phyloP scores from a whole-genome alignment of 768 basidiomycete species.

The Auricularia cornea region DNA sequence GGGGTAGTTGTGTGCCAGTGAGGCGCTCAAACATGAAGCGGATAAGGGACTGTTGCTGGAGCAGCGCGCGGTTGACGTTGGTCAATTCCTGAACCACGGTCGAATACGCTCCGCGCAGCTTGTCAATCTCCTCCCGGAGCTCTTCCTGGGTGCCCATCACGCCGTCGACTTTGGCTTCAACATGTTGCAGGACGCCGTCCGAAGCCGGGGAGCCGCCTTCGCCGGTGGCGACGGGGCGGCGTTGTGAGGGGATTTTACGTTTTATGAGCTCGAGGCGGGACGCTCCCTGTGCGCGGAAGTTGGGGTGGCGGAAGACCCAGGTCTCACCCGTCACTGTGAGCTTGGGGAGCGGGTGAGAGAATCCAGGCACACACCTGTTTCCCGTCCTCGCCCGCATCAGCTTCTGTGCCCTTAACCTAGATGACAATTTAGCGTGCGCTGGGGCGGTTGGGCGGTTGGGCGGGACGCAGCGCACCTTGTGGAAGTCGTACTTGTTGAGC shows the following conservation, averaged over 20 bases:
- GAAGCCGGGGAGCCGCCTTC: neutral
- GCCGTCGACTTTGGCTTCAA: slow-evolving; percentile 44
- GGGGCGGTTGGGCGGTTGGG: neutral
- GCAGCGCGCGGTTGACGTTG: slow-evolving; percentile 63
- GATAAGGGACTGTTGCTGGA: slow-evolving; percentile 43
- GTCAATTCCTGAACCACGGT: slow-evolving; percentile 64
- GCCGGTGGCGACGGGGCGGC: slow-evolving; percentile 8
- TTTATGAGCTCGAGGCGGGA: slow-evolving; percentile 51
- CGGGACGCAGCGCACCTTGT: slow-evolving; percentile 50
- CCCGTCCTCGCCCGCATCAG: neutral
- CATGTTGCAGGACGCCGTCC: slow-evolving; percentile 7
- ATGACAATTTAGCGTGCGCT: neutral
- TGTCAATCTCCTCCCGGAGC: slow-evolving; percentile 37
- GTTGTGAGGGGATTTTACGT: slow-evolving; percentile 24
- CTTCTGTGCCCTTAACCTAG: neutral
- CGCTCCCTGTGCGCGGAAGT: slow-evolving; percentile 46
- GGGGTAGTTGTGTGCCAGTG: neutral
- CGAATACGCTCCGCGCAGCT: slow-evolving; percentile 56
- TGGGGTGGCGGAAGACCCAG: slow-evolving; percentile 29
- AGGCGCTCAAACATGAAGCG: neutral
- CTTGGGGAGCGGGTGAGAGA: neutral
- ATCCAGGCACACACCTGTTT: neutral
- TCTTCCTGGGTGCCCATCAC: slow-evolving; percentile 33
- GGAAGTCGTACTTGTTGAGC: slow-evolving; percentile 94
- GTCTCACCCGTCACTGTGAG: neutral